A percentile compares a stretch with the other conserved stretches of the same genome.
Evolutionary conservation across 768 basidiomycete genomes (phyloP).

Genomic region (Podaxis sp.): DNA sequence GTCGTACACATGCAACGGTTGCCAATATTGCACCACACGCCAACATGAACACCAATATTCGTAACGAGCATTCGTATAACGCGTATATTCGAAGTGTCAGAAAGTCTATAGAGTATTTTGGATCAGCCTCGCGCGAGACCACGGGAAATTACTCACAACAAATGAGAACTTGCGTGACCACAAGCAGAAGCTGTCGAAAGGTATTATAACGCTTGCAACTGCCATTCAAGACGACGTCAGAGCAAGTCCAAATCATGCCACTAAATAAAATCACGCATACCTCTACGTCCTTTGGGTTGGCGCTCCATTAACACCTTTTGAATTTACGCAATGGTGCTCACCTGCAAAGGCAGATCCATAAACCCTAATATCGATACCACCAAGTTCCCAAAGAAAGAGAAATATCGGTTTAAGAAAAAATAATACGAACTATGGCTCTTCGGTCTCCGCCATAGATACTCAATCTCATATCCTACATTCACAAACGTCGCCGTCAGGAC

Average conservation of each 20-base stretch:
- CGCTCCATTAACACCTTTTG: no score
- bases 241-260: background rate
- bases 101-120: conserved; percentile 28
- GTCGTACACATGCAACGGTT: conserved; percentile 34
- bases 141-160: conserved; percentile 32
- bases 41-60: conserved; percentile 35
- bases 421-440: conserved; percentile 36
- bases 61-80: conserved; percentile 40
- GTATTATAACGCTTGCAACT: conserved; percentile 40
- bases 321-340: conserved; percentile 8
- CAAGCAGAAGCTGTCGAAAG: conserved; percentile 39
- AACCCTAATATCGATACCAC: conserved; percentile 29
- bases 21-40: conserved; percentile 28
- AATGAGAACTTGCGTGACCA: conserved; percentile 44
- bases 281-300: background rate
- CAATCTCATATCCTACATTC: conserved; percentile 35
- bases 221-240: background rate
- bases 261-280: background rate
- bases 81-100: conserved; percentile 50
- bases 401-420: conserved; percentile 52
- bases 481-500: background rate
- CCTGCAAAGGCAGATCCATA: conserved; percentile 17
- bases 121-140: background rate
- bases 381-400: conserved; percentile 40
- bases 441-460: conserved; percentile 43